These are phyloP conservation scores for Metschnikowia cubensis DNA, from an alignment of 805 yeast genomes.

Conservation along the genomic window DNA sequence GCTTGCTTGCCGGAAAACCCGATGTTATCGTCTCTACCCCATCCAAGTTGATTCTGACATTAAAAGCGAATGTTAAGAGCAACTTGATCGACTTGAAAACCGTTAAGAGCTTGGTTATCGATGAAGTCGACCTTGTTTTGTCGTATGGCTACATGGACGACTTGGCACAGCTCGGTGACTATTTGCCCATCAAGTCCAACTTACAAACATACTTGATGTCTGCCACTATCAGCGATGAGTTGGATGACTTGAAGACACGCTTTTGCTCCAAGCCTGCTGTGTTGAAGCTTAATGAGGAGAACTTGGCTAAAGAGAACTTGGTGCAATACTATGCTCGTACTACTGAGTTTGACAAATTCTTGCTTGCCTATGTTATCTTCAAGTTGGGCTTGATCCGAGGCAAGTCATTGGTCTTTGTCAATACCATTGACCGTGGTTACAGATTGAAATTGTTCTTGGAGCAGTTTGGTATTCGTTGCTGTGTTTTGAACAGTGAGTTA, in stretches of 20 bases:
- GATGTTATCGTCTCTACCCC: constrained; percentile 88
- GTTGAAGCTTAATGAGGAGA: constrained; percentile 66
- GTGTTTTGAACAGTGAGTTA: constrained; percentile 86
- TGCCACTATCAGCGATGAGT: constrained; percentile 88
- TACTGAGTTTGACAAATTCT: constrained; percentile 85
- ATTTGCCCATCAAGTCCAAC: constrained; percentile 66
- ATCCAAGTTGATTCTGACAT: constrained; percentile 55
- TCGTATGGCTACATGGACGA: constrained; percentile 92
- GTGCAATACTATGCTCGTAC: constrained; percentile 85
- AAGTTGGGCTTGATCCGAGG: constrained; percentile 86
- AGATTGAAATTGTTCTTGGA: constrained; percentile 85
- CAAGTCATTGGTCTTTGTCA: constrained; percentile 85
- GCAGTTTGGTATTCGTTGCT: constrained; percentile 88
- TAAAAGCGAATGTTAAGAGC: constrained; percentile 41
- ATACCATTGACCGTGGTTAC: constrained; percentile 92
- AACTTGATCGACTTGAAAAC: constrained; percentile 48
- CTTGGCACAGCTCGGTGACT: constrained; percentile 57
- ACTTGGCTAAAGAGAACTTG: constrained; percentile 52
- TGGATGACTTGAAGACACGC: constrained; percentile 65
- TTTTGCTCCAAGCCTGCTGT: constrained; percentile 85
- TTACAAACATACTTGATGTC: constrained; percentile 93
- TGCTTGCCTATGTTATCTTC: constrained; percentile 86
- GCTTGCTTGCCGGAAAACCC: constrained; percentile 70
- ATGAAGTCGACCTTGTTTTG: constrained; percentile 88
- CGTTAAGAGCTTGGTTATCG: constrained; percentile 74